Evolutionary conservation across 2,329 filamentous ascomycete species (phyloP), one percentile per base, ranked within the genome.

Genomic region (Colletotrichum siamense): DNA sequence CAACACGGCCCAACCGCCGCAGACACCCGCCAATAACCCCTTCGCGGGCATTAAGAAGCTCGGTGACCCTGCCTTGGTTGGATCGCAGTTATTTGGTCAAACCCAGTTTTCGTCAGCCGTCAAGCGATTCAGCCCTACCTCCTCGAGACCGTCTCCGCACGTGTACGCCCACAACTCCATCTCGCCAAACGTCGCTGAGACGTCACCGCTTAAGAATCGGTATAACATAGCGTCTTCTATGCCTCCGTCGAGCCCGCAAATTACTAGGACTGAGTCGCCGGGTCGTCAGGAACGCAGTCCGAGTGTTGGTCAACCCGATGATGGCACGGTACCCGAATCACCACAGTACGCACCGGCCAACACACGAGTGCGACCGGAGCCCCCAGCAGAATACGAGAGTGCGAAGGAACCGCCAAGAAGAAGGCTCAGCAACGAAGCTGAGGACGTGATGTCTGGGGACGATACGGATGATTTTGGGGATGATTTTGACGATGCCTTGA

Each of bases 61-160:
- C 69, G 81, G 82, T 71, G 78, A 83, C 73, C 74, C 81, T 82
- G 79, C 85, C 2, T 83, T 85, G 80, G 83, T 78, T 70, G 85
- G 80, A 80, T 88, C 89, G 9, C 90, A 92, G 80, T 83, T 92
- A 10, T 92, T 92, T 78, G 86, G 85, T 1, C 87, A 89, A 78
- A 92, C 91, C 1, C 91, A 91, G 77, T 84, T 84, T 36, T 91
- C 91, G 3, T 91, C 90, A 2, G 89, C 86, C 2, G 79, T 87
- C 18, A 90, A 88, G 79, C 85, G 84, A 28, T 81, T 84, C 62
- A 92, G 90, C 74, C 91, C 91, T 24, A 92, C 90, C 1, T 92
- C 90, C 2, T 92, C 90, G 2, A 86, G 90, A 13, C 91, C 91
- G 0, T 92, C 91, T 2, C 90, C 90, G 1, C 83, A 87, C 57